phyloP scores from a whole-genome alignment of 768 basidiomycete species.

The Asterophora lycoperdoides region DNA sequence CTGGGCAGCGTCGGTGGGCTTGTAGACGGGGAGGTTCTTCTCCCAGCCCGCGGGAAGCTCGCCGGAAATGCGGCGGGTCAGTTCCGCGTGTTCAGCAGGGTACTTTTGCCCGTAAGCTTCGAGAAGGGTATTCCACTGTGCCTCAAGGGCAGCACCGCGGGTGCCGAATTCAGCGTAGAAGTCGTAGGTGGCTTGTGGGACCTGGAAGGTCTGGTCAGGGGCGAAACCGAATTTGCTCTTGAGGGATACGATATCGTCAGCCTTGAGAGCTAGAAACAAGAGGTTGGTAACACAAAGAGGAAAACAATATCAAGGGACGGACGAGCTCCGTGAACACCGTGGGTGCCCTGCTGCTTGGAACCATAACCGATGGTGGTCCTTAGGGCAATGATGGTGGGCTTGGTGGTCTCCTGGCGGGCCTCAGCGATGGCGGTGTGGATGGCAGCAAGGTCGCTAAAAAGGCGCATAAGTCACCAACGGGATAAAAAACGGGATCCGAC shows the following conservation, averaged over 20 bases:
- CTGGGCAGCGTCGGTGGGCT: slow-evolving; percentile 74
- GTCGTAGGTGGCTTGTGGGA: slow-evolving; percentile 70
- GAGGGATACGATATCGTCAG: slow-evolving; percentile 79
- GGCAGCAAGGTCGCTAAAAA: slow-evolving; percentile 60
- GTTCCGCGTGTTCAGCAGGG: slow-evolving; percentile 81
- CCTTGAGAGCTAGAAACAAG: slow-evolving; percentile 67
- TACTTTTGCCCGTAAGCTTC: slow-evolving; percentile 69
- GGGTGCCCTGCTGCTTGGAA: slow-evolving; percentile 89
- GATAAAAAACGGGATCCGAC: slow-evolving; percentile 11
- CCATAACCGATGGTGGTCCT: slow-evolving; percentile 93
- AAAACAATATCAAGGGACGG: slow-evolving; percentile 29
- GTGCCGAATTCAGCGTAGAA: slow-evolving; percentile 62
- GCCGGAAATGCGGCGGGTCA: slow-evolving; percentile 79
- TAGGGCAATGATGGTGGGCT: slow-evolving; percentile 84
- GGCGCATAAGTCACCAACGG: neutral
- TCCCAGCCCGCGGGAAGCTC: slow-evolving; percentile 87
- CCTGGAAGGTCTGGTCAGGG: slow-evolving; percentile 69
- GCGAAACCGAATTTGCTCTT: slow-evolving; percentile 86
- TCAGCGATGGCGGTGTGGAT: slow-evolving; percentile 78
- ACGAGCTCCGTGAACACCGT: slow-evolving; percentile 94
- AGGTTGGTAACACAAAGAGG: neutral
- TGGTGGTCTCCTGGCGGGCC: slow-evolving; percentile 69
- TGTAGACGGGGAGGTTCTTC: slow-evolving; percentile 80
- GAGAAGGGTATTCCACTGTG: slow-evolving; percentile 69
- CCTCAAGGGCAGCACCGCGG: slow-evolving; percentile 71